Evolutionary conservation across 768 basidiomycete species (phyloP), one percentile per base, ranked within the genome.

Genomic region (Tubosaeta brunneosetosa): DNA sequence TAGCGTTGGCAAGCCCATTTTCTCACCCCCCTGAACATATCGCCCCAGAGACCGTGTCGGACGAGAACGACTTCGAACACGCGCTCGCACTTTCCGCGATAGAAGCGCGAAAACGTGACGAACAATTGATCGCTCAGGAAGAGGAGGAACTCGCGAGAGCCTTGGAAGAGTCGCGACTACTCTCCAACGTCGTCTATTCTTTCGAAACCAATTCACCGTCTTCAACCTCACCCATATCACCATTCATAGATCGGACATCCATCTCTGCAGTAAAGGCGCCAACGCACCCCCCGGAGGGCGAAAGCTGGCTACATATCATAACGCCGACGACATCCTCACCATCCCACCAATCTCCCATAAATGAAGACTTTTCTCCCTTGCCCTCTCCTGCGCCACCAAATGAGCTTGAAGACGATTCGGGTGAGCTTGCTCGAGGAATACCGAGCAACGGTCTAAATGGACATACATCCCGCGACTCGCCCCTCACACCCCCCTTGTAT

Each of bases 61-160:
- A 76, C 34, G 74, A 76, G 27, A 78, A 80, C n/a, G 74, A 75
- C 14, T 57, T 75, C 22, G 78, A 73, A 11, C 58, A 77, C 14
- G 79, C 76, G 14, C 57, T 83, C 45, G 78, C 82, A 2, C 71
- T 78, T 50, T 77, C 68, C 12, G 53, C 48, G 1, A 58, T 78
- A 16, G 79, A 80, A 44, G 70, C 74, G 8, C 60, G 47, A 33
- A 58, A 47, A n/a, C 66, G 44, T 17, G 66, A 69, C 41, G 53
- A 61, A 41, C 60, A 52, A 7, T 22, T 70, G 42, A 53, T 61
- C 31, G 58, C 58, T 19, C 64, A 64, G 52, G 86, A 90, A 62
- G 85, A 88, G 52, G 81, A 82, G 29, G 84, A 88, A 40, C 71
- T 90, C 13, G 80, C 79, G 19, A 74, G 74, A 55, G 88, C 86